Evolutionary conservation across 2,329 filamentous ascomycete genomes (phyloP).

Genomic region (Trichoderma sp.): DNA sequence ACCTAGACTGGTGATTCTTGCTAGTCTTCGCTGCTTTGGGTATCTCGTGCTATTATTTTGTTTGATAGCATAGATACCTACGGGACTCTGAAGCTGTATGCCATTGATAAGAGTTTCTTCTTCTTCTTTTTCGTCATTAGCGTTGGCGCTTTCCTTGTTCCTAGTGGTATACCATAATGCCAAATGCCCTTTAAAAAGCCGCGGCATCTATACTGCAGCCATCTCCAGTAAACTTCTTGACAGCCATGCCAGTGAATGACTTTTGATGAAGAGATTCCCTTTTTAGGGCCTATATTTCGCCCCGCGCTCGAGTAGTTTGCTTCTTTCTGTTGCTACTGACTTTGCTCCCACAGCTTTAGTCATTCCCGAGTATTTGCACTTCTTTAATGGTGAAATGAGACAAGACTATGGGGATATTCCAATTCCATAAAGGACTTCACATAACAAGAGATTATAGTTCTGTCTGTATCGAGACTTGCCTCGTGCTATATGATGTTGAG

Average conservation of each 20-base stretch:
- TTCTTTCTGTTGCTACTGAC: slow-evolving; percentile 37
- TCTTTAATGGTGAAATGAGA: background rate
- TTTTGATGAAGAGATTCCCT: slow-evolving; percentile 83
- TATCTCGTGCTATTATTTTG: background rate
- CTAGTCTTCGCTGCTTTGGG: background rate
- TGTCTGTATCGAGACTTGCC: background rate
- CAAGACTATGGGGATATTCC: background rate
- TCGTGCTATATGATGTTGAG: background rate
- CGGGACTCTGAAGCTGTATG: slow-evolving; percentile 19
- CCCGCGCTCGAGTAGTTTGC: slow-evolving; percentile 66
- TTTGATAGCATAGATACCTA: background rate
- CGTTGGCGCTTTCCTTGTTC: background rate
- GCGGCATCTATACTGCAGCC: slow-evolving; percentile 73
- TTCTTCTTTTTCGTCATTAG: background rate
- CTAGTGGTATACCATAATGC: background rate
- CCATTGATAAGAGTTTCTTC: background rate
- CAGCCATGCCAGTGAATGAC: slow-evolving; percentile 79
- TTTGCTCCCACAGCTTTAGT: slow-evolving; percentile 11
- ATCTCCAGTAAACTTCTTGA: slow-evolving; percentile 50
- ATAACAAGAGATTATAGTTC: background rate
- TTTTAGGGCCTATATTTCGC: slow-evolving; percentile 76
- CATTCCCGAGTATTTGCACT: background rate
- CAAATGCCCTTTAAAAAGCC: slow-evolving; percentile 84
- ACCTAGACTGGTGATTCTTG: background rate
- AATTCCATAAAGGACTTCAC: background rate